phyloP scores from a whole-genome alignment of 805 yeast species.

The Candida tallmaniae region DNA sequence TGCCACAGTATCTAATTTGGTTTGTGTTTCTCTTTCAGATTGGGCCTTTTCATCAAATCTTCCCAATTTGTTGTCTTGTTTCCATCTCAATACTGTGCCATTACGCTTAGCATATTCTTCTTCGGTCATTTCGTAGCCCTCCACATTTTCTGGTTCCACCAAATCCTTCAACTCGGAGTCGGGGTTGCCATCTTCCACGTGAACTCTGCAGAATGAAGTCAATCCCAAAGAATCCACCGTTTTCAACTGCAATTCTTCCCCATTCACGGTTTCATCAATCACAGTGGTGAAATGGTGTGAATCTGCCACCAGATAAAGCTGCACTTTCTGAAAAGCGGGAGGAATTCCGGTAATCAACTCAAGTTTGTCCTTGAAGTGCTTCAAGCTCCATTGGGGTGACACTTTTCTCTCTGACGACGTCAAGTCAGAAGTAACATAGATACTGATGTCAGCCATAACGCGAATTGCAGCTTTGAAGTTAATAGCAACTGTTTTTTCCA shows the following conservation, averaged over 20 bases:
- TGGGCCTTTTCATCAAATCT: constrained; percentile 57
- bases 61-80: constrained; percentile 62
- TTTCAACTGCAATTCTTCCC: not conserved
- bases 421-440: constrained; percentile 58
- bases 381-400: constrained; percentile 57
- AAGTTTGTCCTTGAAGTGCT: constrained; percentile 47
- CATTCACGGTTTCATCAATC: not conserved
- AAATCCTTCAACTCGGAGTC: constrained; percentile 40
- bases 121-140: constrained; percentile 42
- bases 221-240: constrained; percentile 24
- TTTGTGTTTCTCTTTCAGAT: constrained; percentile 22
- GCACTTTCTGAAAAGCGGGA: constrained; percentile 49
- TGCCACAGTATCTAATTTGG: constrained; percentile 23
- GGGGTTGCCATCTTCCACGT: constrained; percentile 53
- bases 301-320: constrained; percentile 38
- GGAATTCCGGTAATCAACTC: constrained; percentile 75
- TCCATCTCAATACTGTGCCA: constrained; percentile 76
- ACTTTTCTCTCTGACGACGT: constrained; percentile 69
- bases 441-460: constrained; percentile 39
- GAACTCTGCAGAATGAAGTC: constrained; percentile 44
- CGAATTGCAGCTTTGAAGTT: not conserved
- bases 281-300: constrained; percentile 29
- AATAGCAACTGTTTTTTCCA: too few species aligned
- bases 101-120: constrained; percentile 56
- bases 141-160: constrained; percentile 18